Percentiles rank a stretch among this genome's conserved stretches.
These are phyloP conservation scores for Penicillium vulpinum DNA, from an alignment of 2,329 filamentous ascomycete genomes.

Conservation along the genomic window DNA sequence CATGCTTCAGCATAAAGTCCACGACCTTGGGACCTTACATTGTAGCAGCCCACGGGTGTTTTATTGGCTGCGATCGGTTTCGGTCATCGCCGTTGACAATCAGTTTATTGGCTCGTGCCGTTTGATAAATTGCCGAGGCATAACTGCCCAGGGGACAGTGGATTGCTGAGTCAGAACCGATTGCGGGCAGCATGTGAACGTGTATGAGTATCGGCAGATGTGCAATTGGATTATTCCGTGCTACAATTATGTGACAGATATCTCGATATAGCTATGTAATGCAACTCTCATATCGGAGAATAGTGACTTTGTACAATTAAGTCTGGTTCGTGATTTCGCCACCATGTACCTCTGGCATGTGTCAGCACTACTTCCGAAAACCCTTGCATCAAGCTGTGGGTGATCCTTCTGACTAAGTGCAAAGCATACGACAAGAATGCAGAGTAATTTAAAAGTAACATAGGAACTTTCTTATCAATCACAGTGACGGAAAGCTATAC, in stretches of 20 bases:
- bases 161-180: slow-evolving; percentile 2
- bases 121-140: slow-evolving; percentile 28
- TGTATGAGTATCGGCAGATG: not conserved
- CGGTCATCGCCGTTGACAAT: slow-evolving; percentile 19
- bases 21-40: slow-evolving; percentile 7
- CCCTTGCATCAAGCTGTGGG: not conserved
- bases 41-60: slow-evolving; percentile 11
- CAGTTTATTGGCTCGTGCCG: slow-evolving; percentile 19
- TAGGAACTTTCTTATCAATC: slow-evolving; percentile 24
- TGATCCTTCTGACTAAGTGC: not conserved
- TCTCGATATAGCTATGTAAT: not conserved
- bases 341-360: not conserved
- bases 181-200: slow-evolving; percentile 18
- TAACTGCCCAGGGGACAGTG: not conserved
- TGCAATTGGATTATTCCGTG: not conserved
- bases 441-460: slow-evolving; percentile 2
- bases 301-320: no score
- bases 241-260: no score
- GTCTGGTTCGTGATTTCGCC: not conserved
- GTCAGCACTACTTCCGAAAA: not conserved
- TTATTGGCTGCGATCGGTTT: slow-evolving; percentile 19
- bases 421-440: not conserved
- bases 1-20: not conserved
- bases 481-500: slow-evolving; percentile 12
- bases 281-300: not conserved